phyloP scores from a whole-genome alignment of 129 eudicot species.

The Centrapalus pauciflorus region DNA sequence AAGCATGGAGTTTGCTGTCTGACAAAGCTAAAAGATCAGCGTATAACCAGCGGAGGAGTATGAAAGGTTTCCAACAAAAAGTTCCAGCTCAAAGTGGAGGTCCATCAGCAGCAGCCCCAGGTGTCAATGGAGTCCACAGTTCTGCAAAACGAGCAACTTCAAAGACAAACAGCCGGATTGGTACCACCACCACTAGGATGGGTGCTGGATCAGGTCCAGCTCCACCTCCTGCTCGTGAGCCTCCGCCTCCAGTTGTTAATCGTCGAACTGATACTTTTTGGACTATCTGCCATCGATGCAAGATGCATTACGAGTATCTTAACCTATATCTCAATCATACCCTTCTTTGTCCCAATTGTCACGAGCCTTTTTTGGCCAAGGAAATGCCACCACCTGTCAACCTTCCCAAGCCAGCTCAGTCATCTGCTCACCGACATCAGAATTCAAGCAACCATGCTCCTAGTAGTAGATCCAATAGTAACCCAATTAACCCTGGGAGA shows the following conservation, averaged over 20 bases:
- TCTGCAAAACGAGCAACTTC: constrained; percentile 30
- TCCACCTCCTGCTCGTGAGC: constrained; percentile 11
- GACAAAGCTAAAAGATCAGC: constrained; percentile 59
- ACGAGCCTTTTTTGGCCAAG: constrained; percentile 61
- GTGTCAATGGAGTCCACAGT: constrained; percentile 43
- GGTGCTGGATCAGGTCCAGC: constrained; percentile 11
- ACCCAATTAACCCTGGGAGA: constrained; percentile 24
- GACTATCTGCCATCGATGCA: constrained; percentile 82
- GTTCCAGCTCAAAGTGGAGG: constrained; percentile 38
- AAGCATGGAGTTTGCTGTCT: constrained; percentile 74
- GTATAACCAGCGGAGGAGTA: constrained; percentile 55
- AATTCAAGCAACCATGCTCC: constrained; percentile 23
- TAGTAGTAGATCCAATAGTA: not conserved
- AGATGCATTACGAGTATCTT: constrained; percentile 88
- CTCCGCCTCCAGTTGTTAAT: constrained; percentile 21
- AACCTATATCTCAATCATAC: constrained; percentile 62
- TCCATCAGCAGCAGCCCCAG: constrained; percentile 32
- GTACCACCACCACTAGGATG: constrained; percentile 10
- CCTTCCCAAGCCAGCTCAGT: constrained; percentile 30
- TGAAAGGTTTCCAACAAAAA: constrained; percentile 35
- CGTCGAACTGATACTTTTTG: constrained; percentile 70
- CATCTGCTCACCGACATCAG: constrained; percentile 36
- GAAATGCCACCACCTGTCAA: constrained; percentile 77
- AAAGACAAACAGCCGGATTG: constrained; percentile 30
- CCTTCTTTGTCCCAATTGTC: constrained; percentile 79